Base-by-base conservation (phyloP, 2,329 filamentous ascomycete species). In the Fusarium torreyae region DNA sequence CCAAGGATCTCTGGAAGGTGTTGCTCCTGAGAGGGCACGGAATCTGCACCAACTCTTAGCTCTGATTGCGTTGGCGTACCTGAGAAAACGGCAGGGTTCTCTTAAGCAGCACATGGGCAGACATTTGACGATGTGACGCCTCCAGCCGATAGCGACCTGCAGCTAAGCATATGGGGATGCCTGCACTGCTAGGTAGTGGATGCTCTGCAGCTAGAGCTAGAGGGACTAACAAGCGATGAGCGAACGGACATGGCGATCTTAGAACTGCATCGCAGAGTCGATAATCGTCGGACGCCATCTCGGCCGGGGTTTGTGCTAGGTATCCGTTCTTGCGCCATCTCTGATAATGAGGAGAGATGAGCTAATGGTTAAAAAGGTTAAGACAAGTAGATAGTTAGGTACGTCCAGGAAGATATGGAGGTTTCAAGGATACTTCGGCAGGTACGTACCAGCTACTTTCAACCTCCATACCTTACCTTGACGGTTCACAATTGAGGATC, bases 81-180 rank as follows among this genome's bases (percentile, higher is more conserved):
- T 69, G 57, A 54, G 46, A 53, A 31, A 66, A 26, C 43, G 31
- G 22, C 57, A 63, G 56, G 62, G 51, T 63, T 50, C 40, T 50
- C 51, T 53, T 50, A 48, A 49, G 22, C 17, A 64, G 59, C n/a
- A 38, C 57, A 55, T 55, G 57, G 59, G 46, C 53, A 62, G 36
- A 24, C 40, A 64, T 40, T 64, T 55, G 54, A 38, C 63, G 50
- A 57, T 68, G 59, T 45, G 59, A 68, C 62, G 68, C 63, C 62
- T 73, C 59, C 48, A 53, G 67, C 68, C 68, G 68, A 70, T 70
- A 65, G 56, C 53, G 60, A 68, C 46, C 65, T 74, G 71, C 71
- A 74, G 62, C 71, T 71, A 71, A 66, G 49, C 60, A 44, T 51
- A 69, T 68, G 60, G 43, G 54, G 67, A 62, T 67, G 49, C 51